Conservation (phyloP, 306 rosid species). For the Sechiopsis laciniata region DNA sequence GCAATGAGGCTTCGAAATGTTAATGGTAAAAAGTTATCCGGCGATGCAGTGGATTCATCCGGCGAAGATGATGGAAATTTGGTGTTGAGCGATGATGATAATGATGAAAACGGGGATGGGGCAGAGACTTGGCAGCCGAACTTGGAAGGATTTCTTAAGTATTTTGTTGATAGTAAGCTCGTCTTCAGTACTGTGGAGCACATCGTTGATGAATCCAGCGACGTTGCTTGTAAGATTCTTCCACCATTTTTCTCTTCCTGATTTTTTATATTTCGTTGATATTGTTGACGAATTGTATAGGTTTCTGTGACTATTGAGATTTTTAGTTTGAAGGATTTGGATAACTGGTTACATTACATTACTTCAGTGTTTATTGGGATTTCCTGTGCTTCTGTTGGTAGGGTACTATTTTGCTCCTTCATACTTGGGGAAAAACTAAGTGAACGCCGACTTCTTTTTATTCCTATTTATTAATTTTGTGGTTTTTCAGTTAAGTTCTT, state of each 20-base stretch:
- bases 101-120: constrained; percentile 12
- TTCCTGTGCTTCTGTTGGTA: not conserved
- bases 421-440: not conserved
- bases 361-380: not conserved
- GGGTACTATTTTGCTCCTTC: constrained; percentile 1
- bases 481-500: not conserved
- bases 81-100: constrained; percentile 16
- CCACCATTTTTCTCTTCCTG: not conserved
- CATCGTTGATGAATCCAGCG: constrained; percentile 59
- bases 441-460: not conserved
- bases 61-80: not conserved
- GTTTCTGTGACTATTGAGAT: not conserved
- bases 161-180: constrained; percentile 63
- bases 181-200: constrained; percentile 68
- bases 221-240: constrained; percentile 57
- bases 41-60: constrained; percentile 8
- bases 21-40: constrained; percentile 33
- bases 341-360: not conserved
- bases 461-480: not conserved
- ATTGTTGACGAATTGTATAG: not conserved
- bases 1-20: constrained; percentile 76
- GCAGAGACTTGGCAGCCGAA: constrained; percentile 53
- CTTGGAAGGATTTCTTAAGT: constrained; percentile 51
- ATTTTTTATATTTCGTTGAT: not conserved
- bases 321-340: not conserved